Conservation (phyloP, 1,284 basidiomycete genomes). For the Ganoderma multipileum region DNA sequence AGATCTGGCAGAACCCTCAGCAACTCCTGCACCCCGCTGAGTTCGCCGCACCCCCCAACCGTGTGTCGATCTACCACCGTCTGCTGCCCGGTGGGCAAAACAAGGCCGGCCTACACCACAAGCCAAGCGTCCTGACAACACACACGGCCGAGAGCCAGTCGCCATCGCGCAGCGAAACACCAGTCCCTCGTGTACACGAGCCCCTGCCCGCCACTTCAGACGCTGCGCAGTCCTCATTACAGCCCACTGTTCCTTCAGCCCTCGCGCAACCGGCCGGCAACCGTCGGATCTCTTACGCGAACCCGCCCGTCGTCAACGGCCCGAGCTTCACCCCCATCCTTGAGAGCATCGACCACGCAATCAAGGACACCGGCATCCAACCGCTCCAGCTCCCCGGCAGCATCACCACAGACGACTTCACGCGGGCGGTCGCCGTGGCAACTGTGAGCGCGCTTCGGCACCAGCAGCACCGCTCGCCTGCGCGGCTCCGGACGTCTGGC, state of each 20-base stretch:
- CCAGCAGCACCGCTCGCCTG: conserved; percentile 65
- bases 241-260: conserved; percentile 20
- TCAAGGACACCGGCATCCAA: conserved; percentile 66
- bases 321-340: conserved; percentile 69
- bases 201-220: conserved; percentile 29
- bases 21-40: conserved; percentile 80
- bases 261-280: conserved; percentile 31
- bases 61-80: conserved; percentile 79
- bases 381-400: conserved; percentile 67
- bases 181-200: conserved; percentile 42
- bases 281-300: conserved; percentile 62
- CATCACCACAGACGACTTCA: conserved; percentile 88
- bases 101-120: conserved; percentile 45
- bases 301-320: conserved; percentile 43
- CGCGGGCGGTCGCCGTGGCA: conserved; percentile 88
- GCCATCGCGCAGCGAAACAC: conserved; percentile 49
- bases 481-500: conserved; percentile 45
- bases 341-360: conserved; percentile 78
- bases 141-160: conserved; percentile 37
- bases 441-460: conserved; percentile 87
- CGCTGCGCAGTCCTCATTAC: conserved; percentile 23
- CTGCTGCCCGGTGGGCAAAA: conserved; percentile 49
- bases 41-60: conserved; percentile 54
- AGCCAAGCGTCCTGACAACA: conserved; percentile 50
- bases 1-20: conserved; percentile 99